Evolutionary conservation across 2,329 filamentous ascomycete species (phyloP).

Genomic region (Monilinia fructigena): DNA sequence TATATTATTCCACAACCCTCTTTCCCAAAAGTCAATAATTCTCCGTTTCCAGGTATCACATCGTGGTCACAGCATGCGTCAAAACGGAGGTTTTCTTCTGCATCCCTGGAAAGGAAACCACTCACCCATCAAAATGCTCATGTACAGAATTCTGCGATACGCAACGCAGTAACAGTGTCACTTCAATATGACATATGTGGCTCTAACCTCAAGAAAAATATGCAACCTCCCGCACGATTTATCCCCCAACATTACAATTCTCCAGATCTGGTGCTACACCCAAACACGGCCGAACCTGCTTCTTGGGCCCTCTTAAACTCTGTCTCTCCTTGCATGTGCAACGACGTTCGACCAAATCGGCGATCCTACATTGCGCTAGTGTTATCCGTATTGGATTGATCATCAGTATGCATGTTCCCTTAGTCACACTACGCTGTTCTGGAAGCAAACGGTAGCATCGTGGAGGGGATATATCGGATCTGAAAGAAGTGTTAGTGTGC

Average conservation of each 20-base stretch:
- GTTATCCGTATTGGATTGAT: slow-evolving; percentile 14
- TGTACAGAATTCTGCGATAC: slow-evolving; percentile 9
- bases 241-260: slow-evolving; percentile 16
- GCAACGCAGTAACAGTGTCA: neutral
- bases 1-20: neutral
- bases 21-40: slow-evolving; percentile 5
- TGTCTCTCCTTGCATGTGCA: slow-evolving; percentile 21
- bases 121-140: slow-evolving; percentile 2
- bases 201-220: slow-evolving; percentile 13
- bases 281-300: slow-evolving; percentile 12
- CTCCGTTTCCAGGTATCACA: slow-evolving; percentile 14
- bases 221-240: slow-evolving; percentile 18
- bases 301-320: neutral
- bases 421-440: slow-evolving; percentile 6
- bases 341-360: slow-evolving; percentile 16
- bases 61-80: slow-evolving; percentile 21
- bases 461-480: slow-evolving; percentile 10
- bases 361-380: slow-evolving; percentile 18
- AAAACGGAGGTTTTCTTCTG: slow-evolving; percentile 14
- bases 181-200: slow-evolving; percentile 21
- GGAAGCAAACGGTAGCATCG: slow-evolving; percentile 9
- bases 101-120: neutral
- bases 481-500: slow-evolving; percentile 12
- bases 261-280: slow-evolving; percentile 16
- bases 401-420: slow-evolving; percentile 19